Evolutionary conservation across 768 basidiomycete genomes (phyloP).

Genomic region (Mycena rosella): DNA sequence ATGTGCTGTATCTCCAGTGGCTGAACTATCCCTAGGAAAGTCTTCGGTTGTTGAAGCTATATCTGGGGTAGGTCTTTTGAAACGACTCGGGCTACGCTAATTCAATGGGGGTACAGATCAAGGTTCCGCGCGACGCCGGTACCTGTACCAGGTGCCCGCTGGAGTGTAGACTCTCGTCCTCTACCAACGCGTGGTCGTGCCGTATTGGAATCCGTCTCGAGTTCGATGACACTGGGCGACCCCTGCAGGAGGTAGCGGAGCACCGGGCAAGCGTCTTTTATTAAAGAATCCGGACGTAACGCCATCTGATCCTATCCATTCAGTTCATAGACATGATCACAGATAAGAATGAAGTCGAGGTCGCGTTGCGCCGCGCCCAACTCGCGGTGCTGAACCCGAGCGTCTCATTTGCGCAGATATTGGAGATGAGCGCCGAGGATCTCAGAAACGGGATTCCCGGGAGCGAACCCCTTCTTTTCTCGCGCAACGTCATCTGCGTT

Average conservation of each 20-base stretch:
- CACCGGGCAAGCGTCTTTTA: constrained; percentile 2
- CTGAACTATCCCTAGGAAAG: constrained; percentile 44
- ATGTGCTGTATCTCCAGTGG: background rate
- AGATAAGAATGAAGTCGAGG: constrained; percentile 56
- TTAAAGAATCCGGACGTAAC: too few relatives aligned
- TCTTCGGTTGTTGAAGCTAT: constrained; percentile 65
- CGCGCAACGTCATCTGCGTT: constrained; percentile 56
- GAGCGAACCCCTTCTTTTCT: constrained; percentile 44
- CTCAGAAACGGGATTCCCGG: constrained; percentile 31
- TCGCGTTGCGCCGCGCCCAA: constrained; percentile 61
- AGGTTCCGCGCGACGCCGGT: constrained; percentile 61
- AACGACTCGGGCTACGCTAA: background rate
- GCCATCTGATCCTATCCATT: background rate
- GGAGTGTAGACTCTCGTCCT: constrained; percentile 49
- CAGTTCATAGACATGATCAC: constrained; percentile 45
- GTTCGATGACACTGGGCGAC: constrained; percentile 47
- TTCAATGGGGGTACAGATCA: constrained; percentile 50
- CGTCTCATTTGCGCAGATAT: constrained; percentile 36
- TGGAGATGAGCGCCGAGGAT: constrained; percentile 30
- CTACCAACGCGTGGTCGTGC: constrained; percentile 48
- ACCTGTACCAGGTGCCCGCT: constrained; percentile 60
- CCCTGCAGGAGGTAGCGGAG: constrained; percentile 40
- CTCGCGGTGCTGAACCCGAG: constrained; percentile 56
- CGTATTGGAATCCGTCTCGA: constrained; percentile 58
- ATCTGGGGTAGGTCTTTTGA: constrained; percentile 51